These are phyloP conservation scores for Platanthera guangdongensis DNA, from an alignment of 106 monocot species.

Conservation along the genomic window DNA sequence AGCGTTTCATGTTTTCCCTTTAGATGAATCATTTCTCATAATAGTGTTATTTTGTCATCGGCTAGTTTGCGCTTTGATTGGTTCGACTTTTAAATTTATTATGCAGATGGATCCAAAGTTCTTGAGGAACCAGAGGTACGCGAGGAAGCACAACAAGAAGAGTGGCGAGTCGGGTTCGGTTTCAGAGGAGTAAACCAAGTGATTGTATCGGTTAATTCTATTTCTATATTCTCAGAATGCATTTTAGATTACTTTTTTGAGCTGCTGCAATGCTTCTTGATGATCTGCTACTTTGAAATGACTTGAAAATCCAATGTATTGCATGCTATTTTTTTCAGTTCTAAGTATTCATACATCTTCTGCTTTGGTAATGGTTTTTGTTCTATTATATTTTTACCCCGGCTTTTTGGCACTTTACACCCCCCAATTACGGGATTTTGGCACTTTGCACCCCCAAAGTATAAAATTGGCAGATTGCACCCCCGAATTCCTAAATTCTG, in stretches of 20 bases:
- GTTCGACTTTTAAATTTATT: neutral
- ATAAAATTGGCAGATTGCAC: too few relatives aligned
- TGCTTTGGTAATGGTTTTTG: neutral
- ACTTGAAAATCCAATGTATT: neutral
- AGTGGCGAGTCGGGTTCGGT: slow-evolving; percentile 20
- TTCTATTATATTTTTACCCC: neutral
- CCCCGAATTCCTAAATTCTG: too few relatives aligned
- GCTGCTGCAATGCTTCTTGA: neutral
- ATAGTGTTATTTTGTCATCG: neutral
- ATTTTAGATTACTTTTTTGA: neutral
- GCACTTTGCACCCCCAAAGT: too few relatives aligned
- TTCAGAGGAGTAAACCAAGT: slow-evolving; percentile 23
- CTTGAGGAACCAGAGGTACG: slow-evolving; percentile 54
- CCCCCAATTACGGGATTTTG: too few relatives aligned
- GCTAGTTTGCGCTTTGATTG: neutral
- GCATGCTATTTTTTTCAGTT: neutral
- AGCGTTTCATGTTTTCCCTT: neutral
- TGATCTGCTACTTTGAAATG: neutral
- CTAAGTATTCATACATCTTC: too few relatives aligned
- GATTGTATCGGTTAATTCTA: neutral
- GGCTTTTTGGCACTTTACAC: too few relatives aligned
- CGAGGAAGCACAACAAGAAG: slow-evolving; percentile 50
- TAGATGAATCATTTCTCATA: too few relatives aligned
- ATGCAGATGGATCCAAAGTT: slow-evolving; percentile 56
- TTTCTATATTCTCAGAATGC: neutral